These are phyloP conservation scores for Misopates orontium DNA, from an alignment of 257 asterid genomes.

Conservation along the genomic window DNA sequence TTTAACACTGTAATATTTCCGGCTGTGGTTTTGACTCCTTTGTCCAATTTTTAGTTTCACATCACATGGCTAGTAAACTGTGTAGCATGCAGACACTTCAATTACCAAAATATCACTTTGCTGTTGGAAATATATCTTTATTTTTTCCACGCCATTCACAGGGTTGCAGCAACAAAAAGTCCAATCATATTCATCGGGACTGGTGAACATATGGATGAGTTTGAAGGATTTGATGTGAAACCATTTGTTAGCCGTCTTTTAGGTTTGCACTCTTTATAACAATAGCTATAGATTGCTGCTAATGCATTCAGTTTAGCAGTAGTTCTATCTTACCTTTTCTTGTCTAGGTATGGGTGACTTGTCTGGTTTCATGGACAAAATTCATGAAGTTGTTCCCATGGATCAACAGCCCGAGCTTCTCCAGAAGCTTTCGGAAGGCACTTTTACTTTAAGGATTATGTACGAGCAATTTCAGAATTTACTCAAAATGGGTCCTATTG, in stretches of 20 bases:
- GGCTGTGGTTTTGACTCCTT: slow-evolving; percentile 14
- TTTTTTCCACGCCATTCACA: slow-evolving; percentile 40
- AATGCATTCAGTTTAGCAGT: slow-evolving; percentile 1
- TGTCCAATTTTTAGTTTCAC: slow-evolving; percentile 1
- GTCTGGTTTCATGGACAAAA: slow-evolving; percentile 99
- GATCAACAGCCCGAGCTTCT: slow-evolving; percentile 99
- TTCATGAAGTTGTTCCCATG: slow-evolving; percentile 95
- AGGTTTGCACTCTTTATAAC: slow-evolving; percentile 49
- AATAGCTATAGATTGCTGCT: slow-evolving; percentile 7
- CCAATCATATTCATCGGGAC: slow-evolving; percentile 93
- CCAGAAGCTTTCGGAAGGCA: slow-evolving; percentile 94
- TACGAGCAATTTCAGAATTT: slow-evolving; percentile 87
- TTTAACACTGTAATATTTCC: too few relatives aligned
- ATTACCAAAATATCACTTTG: slow-evolving; percentile 1
- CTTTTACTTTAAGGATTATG: slow-evolving; percentile 87
- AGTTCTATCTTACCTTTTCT: slow-evolving; percentile 1
- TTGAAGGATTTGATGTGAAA: slow-evolving; percentile 92
- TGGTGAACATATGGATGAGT: slow-evolving; percentile 99
- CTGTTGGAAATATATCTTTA: background rate
- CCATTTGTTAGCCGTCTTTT: slow-evolving; percentile 98
- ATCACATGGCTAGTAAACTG: background rate
- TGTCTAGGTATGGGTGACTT: slow-evolving; percentile 92
- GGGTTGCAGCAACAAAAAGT: slow-evolving; percentile 97
- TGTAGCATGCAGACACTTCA: slow-evolving; percentile 8
- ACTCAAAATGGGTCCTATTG: slow-evolving; percentile 93